Conservation (phyloP, 441 rosid species). For the Mallotus repandus region DNA sequence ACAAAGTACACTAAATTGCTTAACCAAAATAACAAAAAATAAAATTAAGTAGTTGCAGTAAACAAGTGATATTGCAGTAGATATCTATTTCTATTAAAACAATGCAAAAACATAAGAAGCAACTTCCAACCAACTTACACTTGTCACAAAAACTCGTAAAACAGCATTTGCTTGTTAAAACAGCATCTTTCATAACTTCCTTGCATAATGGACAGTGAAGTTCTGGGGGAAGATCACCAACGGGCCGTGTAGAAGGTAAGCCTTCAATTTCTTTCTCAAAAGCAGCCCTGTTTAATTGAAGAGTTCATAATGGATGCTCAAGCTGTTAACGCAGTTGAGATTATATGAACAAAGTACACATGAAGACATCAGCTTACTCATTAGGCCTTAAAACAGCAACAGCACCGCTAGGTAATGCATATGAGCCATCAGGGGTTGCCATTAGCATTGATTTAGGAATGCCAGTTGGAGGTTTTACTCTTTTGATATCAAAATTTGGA, state of each 20-base stretch:
- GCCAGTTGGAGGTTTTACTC: constrained; percentile 95
- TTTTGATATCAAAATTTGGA: constrained; percentile 82
- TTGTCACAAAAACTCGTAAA: constrained; percentile 84
- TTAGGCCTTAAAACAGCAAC: constrained; percentile 95
- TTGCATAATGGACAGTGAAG: constrained; percentile 93
- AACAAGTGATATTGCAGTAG: neutral
- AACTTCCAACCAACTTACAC: constrained; percentile 43
- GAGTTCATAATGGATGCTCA: constrained; percentile 10
- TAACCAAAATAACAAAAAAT: neutral
- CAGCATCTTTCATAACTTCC: constrained; percentile 99
- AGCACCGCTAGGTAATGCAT: constrained; percentile 95
- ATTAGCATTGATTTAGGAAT: constrained; percentile 97
- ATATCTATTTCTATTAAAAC: neutral
- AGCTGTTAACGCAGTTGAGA: constrained; percentile 7
- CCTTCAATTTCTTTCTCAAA: constrained; percentile 98
- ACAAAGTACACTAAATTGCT: neutral
- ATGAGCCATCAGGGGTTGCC: constrained; percentile 97
- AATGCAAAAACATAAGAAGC: neutral
- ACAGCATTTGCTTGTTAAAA: constrained; percentile 95
- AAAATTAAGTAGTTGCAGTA: neutral
- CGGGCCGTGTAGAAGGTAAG: constrained; percentile 80
- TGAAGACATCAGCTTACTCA: constrained; percentile 55
- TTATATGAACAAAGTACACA: constrained; percentile 15
- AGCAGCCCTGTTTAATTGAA: constrained; percentile 66
- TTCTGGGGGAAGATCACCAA: constrained; percentile 97